Conservation (phyloP, 176 grass and related monocot genomes). For the Raddia distichophylla region DNA sequence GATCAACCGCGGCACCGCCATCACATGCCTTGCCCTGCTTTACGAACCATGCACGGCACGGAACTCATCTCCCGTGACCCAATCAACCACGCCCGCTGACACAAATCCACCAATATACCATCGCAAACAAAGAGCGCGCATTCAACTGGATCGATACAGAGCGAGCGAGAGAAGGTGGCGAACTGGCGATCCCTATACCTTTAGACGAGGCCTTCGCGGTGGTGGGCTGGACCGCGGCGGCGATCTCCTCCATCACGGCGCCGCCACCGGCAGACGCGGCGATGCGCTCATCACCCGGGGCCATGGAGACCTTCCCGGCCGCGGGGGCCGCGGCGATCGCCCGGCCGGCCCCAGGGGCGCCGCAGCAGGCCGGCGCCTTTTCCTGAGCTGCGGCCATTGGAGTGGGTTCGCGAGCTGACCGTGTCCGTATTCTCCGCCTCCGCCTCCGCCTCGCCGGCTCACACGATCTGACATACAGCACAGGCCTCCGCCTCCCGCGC, state of each 20-base stretch:
- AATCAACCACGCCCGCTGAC: not conserved
- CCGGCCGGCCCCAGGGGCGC: conserved; percentile 14
- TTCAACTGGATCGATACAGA: conserved; percentile 13
- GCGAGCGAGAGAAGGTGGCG: not conserved
- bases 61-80: not conserved
- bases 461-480: conserved; percentile 98
- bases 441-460: conserved; percentile 61
- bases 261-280: conserved; percentile 43
- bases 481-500: conserved; percentile 59
- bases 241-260: conserved; percentile 76
- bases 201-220: conserved; percentile 81
- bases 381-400: conserved; percentile 99
- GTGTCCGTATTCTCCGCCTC: conserved; percentile 91
- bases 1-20: conserved; percentile 12
- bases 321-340: conserved; percentile 27
- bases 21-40: conserved; percentile 34
- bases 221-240: conserved; percentile 47
- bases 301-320: conserved; percentile 47
- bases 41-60: conserved; percentile 38
- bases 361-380: conserved; percentile 82
- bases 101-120: not conserved
- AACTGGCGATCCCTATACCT: conserved; percentile 48
- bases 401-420: conserved; percentile 87
- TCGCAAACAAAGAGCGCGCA: not conserved
- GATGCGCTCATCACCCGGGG: conserved; percentile 32